Conservation (phyloP, 2,329 filamentous ascomycete species). For the Botrytis sinoallii region DNA sequence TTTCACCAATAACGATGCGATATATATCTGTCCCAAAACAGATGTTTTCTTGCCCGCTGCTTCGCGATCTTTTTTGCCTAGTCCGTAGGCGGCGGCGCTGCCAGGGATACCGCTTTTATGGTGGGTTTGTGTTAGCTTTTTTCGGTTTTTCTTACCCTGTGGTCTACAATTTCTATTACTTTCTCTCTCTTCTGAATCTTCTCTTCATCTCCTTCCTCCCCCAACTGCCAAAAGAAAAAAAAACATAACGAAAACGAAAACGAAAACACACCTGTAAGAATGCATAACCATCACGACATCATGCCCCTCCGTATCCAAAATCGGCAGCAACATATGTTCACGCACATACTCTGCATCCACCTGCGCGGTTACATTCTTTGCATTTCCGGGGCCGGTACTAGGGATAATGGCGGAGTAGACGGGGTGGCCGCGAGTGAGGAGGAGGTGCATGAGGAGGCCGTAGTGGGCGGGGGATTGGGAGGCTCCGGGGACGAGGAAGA, state of each 20-base stretch:
- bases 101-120: neutral
- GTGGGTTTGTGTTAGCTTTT: neutral
- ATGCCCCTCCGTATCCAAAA: neutral
- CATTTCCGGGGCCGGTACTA: neutral
- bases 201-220: neutral
- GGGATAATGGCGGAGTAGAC: neutral
- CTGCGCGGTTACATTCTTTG: neutral
- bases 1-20: neutral
- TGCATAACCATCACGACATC: neutral
- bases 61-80: neutral
- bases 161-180: neutral
- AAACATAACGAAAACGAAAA: neutral
- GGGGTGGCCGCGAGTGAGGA: neutral
- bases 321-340: neutral
- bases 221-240: no score
- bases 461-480: constrained; percentile 6
- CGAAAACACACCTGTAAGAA: neutral
- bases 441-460: neutral
- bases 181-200: neutral
- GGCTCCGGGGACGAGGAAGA: neutral
- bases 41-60: neutral
- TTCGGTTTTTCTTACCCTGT: neutral
- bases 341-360: neutral
- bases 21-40: neutral
- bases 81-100: neutral